phyloP scores from a whole-genome alignment of 1,284 basidiomycete species.

The Papiliotrema laurentii region DNA sequence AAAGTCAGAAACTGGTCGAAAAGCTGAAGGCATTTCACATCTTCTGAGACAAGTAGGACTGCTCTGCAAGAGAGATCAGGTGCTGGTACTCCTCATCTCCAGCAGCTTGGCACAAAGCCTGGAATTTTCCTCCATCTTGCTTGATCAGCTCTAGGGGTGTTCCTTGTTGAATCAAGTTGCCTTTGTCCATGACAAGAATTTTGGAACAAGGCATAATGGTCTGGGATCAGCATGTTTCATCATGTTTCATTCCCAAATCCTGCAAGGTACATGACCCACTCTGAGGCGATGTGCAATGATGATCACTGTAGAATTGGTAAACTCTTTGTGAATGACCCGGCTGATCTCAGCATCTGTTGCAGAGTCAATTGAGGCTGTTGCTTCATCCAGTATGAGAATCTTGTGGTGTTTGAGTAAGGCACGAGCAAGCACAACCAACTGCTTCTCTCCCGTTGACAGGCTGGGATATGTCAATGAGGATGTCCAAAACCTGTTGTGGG shows the following conservation, averaged over 20 bases:
- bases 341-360: slow-evolving; percentile 49
- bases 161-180: slow-evolving; percentile 30
- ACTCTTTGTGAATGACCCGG: slow-evolving; percentile 44
- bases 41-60: no score
- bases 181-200: slow-evolving; percentile 38
- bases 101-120: slow-evolving; percentile 25
- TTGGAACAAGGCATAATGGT: slow-evolving; percentile 38
- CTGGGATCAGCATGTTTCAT: no score
- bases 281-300: slow-evolving; percentile 50
- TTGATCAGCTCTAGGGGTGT: slow-evolving; percentile 27
- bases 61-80: slow-evolving; percentile 19
- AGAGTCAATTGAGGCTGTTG: slow-evolving; percentile 49
- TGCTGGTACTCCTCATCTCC: slow-evolving; percentile 31
- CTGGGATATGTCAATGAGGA: slow-evolving; percentile 40
- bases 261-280: slow-evolving; percentile 11
- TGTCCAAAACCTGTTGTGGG: neutral
- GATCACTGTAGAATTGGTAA: slow-evolving; percentile 39
- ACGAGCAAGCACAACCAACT: slow-evolving; percentile 53
- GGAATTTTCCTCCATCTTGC: slow-evolving; percentile 28
- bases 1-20: no score
- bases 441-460: slow-evolving; percentile 56
- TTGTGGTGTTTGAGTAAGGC: slow-evolving; percentile 50
- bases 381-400: slow-evolving; percentile 54
- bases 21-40: no score
- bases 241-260: neutral